Evolutionary conservation across 2,329 filamentous ascomycete species (phyloP), one percentile per base, ranked within the genome.

Genomic region (Monosporascus sp.): DNA sequence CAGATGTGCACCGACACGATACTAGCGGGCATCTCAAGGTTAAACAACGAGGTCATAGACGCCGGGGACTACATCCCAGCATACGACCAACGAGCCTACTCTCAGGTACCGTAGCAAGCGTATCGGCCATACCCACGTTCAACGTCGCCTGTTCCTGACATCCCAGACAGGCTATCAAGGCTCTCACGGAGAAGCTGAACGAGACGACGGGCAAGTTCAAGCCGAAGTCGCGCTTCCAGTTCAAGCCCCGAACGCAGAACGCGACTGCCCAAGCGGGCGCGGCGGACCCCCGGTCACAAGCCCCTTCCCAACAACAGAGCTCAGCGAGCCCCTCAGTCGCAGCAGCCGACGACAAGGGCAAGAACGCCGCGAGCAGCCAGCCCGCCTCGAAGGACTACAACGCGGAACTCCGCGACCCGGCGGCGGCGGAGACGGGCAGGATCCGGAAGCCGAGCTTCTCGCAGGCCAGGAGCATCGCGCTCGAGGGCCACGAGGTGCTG

Each of bases 21-120:
- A 60, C 79, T 96, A 16, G 85, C 88, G 17, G 83, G 84, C 57
- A 94, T 97, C 63, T 86, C 89, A 31, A 83, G 84, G 53, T 79
- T 97, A 17, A 91, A 91, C 1, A 88, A 87, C 59, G 87, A 94
- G 63, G 89, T 97, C 40, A 87, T 90, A 60, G 91, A 97, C 71
- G 88, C 90, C 1, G 84, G 88, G 2, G 85, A 86, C 52, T 91
- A 87, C 61, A 83, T 96, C 17, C 91, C 94, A 3, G 85, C 91
- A 7, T 95, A 97, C 67, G 94, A 97, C 65, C 90, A 94, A 69
- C 84, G 90, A 61, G 87, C 88, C 24, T 97, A 96, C 66, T 83
- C 86, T 44, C 85, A 92, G 74, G 90, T 91, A 71, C 31, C 9
- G 31, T 34, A 34, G 31, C 11, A 14, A 34, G 31, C 31, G 14